Conservation (phyloP, 1,139 yeast species). For the Suhomyces kunorum region DNA sequence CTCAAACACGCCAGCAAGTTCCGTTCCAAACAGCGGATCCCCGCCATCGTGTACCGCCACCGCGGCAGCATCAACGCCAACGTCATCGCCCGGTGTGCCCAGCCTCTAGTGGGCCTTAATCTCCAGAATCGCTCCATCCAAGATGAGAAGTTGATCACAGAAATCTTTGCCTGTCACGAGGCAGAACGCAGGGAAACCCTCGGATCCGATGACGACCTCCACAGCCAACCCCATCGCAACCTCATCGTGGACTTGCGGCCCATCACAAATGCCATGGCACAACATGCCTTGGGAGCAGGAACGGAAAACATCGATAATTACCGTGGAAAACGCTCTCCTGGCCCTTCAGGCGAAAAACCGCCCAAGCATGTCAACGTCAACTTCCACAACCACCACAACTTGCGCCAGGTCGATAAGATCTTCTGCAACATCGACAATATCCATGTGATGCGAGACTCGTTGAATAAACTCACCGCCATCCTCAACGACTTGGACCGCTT, state of each 20-base stretch:
- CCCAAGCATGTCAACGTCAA: constrained; percentile 11
- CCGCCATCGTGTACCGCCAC: constrained; percentile 78
- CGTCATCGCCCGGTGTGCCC: constrained; percentile 85
- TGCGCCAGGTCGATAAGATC: constrained; percentile 51
- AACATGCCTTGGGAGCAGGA: constrained; percentile 95
- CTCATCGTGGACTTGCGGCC: constrained; percentile 91
- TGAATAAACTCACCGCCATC: constrained; percentile 61
- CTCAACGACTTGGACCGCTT: constrained; percentile 68
- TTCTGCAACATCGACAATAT: constrained; percentile 92
- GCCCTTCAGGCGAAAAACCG: constrained; percentile 14
- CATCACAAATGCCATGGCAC: constrained; percentile 92
- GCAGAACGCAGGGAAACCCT: constrained; percentile 27
- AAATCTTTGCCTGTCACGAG: constrained; percentile 60
- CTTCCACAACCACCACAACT: constrained; percentile 10
- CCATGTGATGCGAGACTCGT: constrained; percentile 89
- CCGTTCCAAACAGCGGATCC: constrained; percentile 83
- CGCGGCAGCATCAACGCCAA: constrained; percentile 59
- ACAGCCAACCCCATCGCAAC: constrained; percentile 55
- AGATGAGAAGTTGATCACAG: constrained; percentile 79
- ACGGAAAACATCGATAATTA: constrained; percentile 91
- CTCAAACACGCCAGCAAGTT: constrained; percentile 81
- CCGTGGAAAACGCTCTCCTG: constrained; percentile 33
- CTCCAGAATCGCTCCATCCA: constrained; percentile 81
- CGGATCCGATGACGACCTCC: constrained; percentile 24
- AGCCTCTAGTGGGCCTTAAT: constrained; percentile 88